Conservation (phyloP, 352 stramenopile species). For the Elongisporangium anandrum region DNA sequence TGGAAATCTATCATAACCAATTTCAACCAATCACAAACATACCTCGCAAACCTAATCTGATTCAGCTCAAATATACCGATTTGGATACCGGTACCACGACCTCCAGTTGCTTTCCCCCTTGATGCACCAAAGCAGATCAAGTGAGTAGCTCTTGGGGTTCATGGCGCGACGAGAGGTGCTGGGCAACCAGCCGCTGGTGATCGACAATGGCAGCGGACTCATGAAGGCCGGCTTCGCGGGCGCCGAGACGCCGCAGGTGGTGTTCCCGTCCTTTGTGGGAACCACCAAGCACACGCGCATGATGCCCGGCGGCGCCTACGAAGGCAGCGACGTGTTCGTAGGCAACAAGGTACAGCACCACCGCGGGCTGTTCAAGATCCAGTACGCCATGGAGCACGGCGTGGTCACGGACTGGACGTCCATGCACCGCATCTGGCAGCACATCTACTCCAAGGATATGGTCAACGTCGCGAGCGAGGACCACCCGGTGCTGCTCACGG, state of each 20-base stretch:
- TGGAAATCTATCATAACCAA: background rate
- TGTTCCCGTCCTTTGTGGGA: slow-evolving; percentile 75
- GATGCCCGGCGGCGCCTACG: slow-evolving; percentile 81
- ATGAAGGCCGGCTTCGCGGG: slow-evolving; percentile 83
- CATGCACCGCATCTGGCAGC: slow-evolving; percentile 89
- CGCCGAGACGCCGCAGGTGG: slow-evolving; percentile 67
- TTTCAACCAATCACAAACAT: background rate
- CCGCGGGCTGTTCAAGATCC: slow-evolving; percentile 76
- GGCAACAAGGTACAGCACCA: slow-evolving; percentile 77
- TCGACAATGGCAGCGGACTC: slow-evolving; percentile 82
- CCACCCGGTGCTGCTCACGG: slow-evolving; percentile 80
- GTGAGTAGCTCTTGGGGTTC: background rate
- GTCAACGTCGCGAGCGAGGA: slow-evolving; percentile 84
- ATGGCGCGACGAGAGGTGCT: slow-evolving; percentile 57
- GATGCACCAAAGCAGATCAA: background rate
- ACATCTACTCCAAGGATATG: slow-evolving; percentile 88
- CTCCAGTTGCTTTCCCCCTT: background rate
- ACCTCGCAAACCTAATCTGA: background rate
- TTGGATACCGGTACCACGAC: background rate
- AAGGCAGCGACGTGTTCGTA: slow-evolving; percentile 70
- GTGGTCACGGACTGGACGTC: slow-evolving; percentile 80
- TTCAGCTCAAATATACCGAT: background rate
- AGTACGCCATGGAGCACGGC: slow-evolving; percentile 86
- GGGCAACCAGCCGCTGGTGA: slow-evolving; percentile 84
- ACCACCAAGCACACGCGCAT: slow-evolving; percentile 77